Evolutionary conservation across 2,329 filamentous ascomycete genomes (phyloP).

Genomic region (Xylaria sp.): DNA sequence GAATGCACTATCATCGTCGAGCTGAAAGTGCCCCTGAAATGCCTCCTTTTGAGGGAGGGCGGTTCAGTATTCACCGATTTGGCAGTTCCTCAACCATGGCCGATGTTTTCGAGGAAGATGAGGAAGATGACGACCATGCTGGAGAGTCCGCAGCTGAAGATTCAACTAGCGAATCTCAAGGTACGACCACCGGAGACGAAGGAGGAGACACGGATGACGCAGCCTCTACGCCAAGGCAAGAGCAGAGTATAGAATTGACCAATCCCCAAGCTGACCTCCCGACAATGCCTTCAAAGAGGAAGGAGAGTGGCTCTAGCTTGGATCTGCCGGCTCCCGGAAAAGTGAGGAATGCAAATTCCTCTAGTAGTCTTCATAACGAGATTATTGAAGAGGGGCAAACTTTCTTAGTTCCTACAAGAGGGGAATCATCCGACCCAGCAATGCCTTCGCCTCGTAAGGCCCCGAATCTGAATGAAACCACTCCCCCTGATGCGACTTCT

Average conservation of each 20-base stretch:
- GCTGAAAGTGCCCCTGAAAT: slow-evolving; percentile 85
- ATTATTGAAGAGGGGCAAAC: slow-evolving; percentile 61
- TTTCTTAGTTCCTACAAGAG: slow-evolving; percentile 54
- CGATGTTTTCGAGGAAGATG: slow-evolving; percentile 88
- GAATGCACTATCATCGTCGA: slow-evolving; percentile 80
- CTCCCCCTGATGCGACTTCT: slow-evolving; percentile 63
- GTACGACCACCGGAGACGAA: slow-evolving; percentile 42
- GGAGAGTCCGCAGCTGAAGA: slow-evolving; percentile 46
- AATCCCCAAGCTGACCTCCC: slow-evolving; percentile 35
- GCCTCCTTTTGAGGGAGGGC: slow-evolving; percentile 74
- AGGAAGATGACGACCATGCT: slow-evolving; percentile 65
- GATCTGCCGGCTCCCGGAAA: slow-evolving; percentile 52
- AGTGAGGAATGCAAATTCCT: slow-evolving; percentile 62
- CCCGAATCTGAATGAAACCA: slow-evolving; percentile 58
- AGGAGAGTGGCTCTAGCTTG: slow-evolving; percentile 60
- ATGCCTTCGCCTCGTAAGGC: slow-evolving; percentile 59
- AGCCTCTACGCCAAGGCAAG: slow-evolving; percentile 49
- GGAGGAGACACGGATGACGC: slow-evolving; percentile 43
- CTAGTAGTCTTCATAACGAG: slow-evolving; percentile 63
- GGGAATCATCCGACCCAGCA: slow-evolving; percentile 55
- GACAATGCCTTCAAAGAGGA: slow-evolving; percentile 50
- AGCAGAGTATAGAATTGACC: slow-evolving; percentile 41
- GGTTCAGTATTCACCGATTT: slow-evolving; percentile 69
- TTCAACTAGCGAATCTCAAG: slow-evolving; percentile 44
- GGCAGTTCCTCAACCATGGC: slow-evolving; percentile 80